A percentile compares a stretch with the other conserved stretches of the same genome.
phyloP scores from a whole-genome alignment of 257 asterid species.

The Craterostigma plantagineum region DNA sequence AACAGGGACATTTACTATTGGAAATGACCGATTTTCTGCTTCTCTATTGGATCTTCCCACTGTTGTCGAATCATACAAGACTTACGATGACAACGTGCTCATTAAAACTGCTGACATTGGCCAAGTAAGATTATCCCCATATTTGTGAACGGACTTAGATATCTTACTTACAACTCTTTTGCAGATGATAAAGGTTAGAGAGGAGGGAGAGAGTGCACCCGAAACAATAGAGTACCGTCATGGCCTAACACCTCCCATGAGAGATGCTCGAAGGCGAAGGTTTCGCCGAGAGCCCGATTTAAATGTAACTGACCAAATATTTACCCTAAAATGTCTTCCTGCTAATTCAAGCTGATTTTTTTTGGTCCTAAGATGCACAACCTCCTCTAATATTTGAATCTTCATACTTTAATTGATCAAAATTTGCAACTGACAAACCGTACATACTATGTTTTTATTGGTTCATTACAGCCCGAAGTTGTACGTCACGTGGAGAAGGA shows the following conservation, averaged over 20 bases:
- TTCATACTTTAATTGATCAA: no score
- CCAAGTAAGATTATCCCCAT: constrained; percentile 36
- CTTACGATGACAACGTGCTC: constrained; percentile 78
- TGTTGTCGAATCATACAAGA: constrained; percentile 78
- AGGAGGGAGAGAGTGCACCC: constrained; percentile 24
- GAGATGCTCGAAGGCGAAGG: constrained; percentile 96
- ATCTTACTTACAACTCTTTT: constrained; percentile 3
- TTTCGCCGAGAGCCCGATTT: constrained; percentile 92
- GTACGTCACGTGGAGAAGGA: constrained; percentile 87
- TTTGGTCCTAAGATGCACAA: no score
- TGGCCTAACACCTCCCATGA: constrained; percentile 85
- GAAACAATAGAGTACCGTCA: constrained; percentile 35
- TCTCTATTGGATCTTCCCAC: constrained; percentile 89
- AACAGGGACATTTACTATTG: constrained; percentile 62
- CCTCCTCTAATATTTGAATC: no score
- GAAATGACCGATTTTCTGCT: constrained; percentile 69
- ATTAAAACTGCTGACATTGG: constrained; percentile 92
- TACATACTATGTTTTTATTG: background rate
- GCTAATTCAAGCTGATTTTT: background rate
- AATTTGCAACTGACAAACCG: no score
- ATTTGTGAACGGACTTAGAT: background rate
- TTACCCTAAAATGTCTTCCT: no score
- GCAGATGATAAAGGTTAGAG: constrained; percentile 43
- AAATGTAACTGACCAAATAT: constrained; percentile 29
- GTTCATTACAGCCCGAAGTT: constrained; percentile 73